These are phyloP conservation scores for Beauveria caledonica DNA, from an alignment of 2,329 filamentous ascomycete genomes.

Conservation along the genomic window DNA sequence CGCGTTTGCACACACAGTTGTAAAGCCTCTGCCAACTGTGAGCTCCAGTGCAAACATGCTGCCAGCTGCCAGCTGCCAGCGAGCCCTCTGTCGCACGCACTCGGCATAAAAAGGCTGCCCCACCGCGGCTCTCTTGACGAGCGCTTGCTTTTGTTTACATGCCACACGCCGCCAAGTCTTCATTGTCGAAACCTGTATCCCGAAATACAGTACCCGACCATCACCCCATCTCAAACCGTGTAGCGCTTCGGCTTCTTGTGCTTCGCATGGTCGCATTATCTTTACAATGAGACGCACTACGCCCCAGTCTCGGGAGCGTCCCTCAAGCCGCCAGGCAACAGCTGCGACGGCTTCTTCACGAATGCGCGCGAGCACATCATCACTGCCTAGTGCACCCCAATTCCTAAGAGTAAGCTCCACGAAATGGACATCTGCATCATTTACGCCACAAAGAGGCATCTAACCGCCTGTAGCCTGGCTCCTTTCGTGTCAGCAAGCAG, in stretches of 20 bases:
- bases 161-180: background rate
- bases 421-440: background rate
- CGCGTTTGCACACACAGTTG: background rate
- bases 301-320: slow-evolving; percentile 24
- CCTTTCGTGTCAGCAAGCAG: slow-evolving; percentile 43
- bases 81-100: background rate
- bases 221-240: slow-evolving; percentile 12
- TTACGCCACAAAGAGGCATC: background rate
- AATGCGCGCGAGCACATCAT: slow-evolving; percentile 29
- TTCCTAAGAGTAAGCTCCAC: slow-evolving; percentile 17
- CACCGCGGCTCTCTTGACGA: background rate
- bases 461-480: slow-evolving; percentile 15
- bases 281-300: slow-evolving; percentile 26
- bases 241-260: slow-evolving; percentile 2
- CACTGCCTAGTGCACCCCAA: slow-evolving; percentile 26
- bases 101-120: background rate
- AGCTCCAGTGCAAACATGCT: background rate
- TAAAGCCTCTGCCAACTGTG: background rate
- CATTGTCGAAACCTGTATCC: background rate
- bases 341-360: slow-evolving; percentile 22
- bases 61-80: background rate
- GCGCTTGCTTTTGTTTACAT: background rate
- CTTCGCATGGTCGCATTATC: slow-evolving; percentile 2
- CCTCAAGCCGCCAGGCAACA: slow-evolving; percentile 22
- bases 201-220: background rate